A percentile compares a stretch with the other conserved stretches of the same genome.
These are phyloP conservation scores for Penicillium diatomitis DNA, from an alignment of 495 filamentous ascomycete genomes.

Conservation along the genomic window DNA sequence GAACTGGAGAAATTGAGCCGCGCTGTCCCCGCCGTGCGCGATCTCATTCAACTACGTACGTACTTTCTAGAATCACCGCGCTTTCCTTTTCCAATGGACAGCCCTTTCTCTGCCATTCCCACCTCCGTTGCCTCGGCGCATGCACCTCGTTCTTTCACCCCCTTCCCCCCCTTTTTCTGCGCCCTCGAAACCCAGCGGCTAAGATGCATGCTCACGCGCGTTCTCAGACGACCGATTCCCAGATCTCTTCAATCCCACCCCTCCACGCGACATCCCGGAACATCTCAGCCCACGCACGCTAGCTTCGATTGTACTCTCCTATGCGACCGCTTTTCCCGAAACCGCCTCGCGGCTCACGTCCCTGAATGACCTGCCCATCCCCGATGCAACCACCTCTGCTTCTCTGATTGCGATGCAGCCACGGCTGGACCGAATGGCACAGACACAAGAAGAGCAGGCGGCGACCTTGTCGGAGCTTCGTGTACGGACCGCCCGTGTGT, in stretches of 20 bases:
- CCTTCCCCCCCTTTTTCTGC: no score
- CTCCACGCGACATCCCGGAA: conserved; percentile 29
- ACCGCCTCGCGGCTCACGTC: conserved; percentile 74
- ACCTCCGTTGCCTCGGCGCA: neutral
- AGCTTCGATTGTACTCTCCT: conserved; percentile 63
- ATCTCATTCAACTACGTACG: conserved; percentile 42
- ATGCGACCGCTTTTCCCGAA: conserved; percentile 63
- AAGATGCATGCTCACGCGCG: neutral
- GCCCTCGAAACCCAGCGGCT: neutral
- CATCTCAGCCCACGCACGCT: conserved; percentile 35
- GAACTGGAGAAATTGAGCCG: conserved; percentile 42
- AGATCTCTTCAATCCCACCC: conserved; percentile 45
- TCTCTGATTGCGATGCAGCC: conserved; percentile 61
- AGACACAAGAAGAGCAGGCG: conserved; percentile 61
- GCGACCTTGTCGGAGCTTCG: conserved; percentile 62
- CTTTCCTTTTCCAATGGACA: no score
- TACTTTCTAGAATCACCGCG: neutral
- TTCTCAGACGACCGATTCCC: conserved; percentile 47
- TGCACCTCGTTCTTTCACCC: neutral
- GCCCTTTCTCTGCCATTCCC: neutral
- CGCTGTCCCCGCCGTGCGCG: conserved; percentile 37
- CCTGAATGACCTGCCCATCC: conserved; percentile 67
- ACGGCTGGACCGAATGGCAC: conserved; percentile 56
- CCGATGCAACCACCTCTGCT: conserved; percentile 57
- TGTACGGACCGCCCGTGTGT: conserved; percentile 57